A percentile compares a stretch with the other conserved stretches of the same genome.
These are phyloP conservation scores for Backusella australiensis DNA, from an alignment of 192 early-diverging fungal genomes.

Conservation along the genomic window DNA sequence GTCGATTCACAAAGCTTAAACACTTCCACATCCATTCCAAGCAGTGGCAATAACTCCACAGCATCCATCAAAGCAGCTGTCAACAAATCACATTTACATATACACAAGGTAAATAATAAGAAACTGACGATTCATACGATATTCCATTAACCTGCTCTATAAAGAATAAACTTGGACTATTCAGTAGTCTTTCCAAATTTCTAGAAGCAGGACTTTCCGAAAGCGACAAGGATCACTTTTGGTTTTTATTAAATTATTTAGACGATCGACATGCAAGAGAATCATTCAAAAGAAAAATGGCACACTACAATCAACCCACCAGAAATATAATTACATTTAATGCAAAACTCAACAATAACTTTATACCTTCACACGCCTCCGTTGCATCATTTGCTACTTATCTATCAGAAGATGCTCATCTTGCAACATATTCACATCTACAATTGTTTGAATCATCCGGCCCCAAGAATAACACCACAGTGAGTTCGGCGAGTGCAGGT, in stretches of 20 bases:
- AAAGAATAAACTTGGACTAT: slow-evolving; percentile 55
- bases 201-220: slow-evolving; percentile 51
- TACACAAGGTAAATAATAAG: slow-evolving; percentile 21
- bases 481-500: background rate
- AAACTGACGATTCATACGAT: background rate
- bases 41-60: background rate
- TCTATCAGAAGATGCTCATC: slow-evolving; percentile 9
- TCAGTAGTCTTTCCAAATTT: slow-evolving; percentile 57
- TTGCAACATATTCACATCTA: slow-evolving; percentile 20
- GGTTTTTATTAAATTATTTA: slow-evolving; percentile 52
- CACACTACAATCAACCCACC: background rate
- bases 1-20: slow-evolving; percentile 51
- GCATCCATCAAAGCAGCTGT: slow-evolving; percentile 30
- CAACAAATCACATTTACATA: slow-evolving; percentile 27
- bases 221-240: slow-evolving; percentile 42
- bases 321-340: slow-evolving; percentile 14
- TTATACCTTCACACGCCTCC: slow-evolving; percentile 15
- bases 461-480: background rate
- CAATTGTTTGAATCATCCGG: slow-evolving; percentile 34
- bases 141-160: background rate
- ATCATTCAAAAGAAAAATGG: slow-evolving; percentile 29
- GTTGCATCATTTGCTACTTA: slow-evolving; percentile 22
- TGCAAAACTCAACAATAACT: slow-evolving; percentile 6
- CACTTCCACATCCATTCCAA: slow-evolving; percentile 9
- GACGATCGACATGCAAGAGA: slow-evolving; percentile 40